Evolutionary conservation across 306 rosid species (phyloP).

Genomic region (Pueraria montana): DNA sequence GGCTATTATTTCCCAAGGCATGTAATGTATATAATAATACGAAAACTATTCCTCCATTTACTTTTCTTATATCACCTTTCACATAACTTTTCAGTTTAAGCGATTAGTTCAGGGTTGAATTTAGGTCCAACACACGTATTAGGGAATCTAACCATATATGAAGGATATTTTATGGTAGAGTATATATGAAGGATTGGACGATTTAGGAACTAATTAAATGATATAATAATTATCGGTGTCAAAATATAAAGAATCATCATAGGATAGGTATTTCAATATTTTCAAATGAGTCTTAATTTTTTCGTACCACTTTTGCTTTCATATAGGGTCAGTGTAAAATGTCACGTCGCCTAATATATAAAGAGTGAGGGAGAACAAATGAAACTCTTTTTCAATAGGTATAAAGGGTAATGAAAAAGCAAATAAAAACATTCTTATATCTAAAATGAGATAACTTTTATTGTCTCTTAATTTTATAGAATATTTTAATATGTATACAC

Average conservation of each 20-base stretch:
- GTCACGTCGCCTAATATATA: too few species aligned
- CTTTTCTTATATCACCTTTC: constrained; percentile 9
- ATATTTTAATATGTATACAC: background rate
- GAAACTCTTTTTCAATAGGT: background rate
- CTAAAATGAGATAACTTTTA: background rate
- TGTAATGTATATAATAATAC: background rate
- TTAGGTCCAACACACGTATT: background rate
- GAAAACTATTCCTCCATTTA: background rate
- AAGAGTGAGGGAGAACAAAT: too few species aligned
- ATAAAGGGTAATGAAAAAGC: background rate
- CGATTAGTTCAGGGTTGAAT: background rate
- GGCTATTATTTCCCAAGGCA: constrained; percentile 15
- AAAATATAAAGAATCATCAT: background rate
- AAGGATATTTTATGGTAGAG: background rate
- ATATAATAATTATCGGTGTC: background rate
- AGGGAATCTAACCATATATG: background rate
- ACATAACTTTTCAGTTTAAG: constrained; percentile 5
- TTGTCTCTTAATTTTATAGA: background rate
- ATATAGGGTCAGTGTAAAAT: background rate
- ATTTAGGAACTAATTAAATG: background rate
- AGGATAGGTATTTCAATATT: background rate
- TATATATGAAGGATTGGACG: background rate
- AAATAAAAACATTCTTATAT: background rate
- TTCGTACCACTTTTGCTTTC: background rate
- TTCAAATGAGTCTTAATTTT: background rate